A percentile compares a stretch with the other conserved stretches of the same genome.
These are phyloP conservation scores for Kwoniella dejecticola DNA, from an alignment of 768 basidiomycete species.

Conservation along the genomic window DNA sequence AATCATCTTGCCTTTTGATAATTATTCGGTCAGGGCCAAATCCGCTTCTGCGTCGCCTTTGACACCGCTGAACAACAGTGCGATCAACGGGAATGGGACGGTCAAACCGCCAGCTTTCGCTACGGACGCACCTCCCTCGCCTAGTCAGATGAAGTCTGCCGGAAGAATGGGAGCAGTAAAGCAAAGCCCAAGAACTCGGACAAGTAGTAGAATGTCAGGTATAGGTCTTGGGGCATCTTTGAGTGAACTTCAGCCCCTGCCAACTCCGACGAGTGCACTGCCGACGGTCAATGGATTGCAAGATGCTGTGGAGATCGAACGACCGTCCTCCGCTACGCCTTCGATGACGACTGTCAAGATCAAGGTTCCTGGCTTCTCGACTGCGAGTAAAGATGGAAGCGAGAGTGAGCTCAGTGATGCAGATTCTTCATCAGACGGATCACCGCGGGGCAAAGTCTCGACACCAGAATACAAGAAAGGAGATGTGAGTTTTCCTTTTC, in stretches of 20 bases:
- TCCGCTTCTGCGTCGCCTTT: conserved; percentile 39
- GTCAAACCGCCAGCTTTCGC: conserved; percentile 35
- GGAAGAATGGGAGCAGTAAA: conserved; percentile 23
- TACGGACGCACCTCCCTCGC: conserved; percentile 30
- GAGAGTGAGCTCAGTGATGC: conserved; percentile 49
- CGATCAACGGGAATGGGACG: conserved; percentile 9
- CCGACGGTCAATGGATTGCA: background rate
- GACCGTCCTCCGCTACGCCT: conserved; percentile 10
- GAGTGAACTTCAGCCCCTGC: background rate
- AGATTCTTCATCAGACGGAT: conserved; percentile 26
- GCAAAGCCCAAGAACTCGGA: conserved; percentile 24
- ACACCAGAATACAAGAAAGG: conserved; percentile 45
- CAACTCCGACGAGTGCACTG: background rate
- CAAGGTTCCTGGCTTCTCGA: conserved; percentile 44
- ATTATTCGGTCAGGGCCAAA: conserved; percentile 71
- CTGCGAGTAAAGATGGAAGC: conserved; percentile 36
- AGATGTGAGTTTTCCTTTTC: conserved; percentile 44
- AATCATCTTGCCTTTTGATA: conserved; percentile 94
- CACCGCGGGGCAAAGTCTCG: conserved; percentile 8
- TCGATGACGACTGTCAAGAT: conserved; percentile 28
- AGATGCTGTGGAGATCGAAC: conserved; percentile 12
- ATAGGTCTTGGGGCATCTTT: background rate
- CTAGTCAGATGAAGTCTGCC: conserved; percentile 13
- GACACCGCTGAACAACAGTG: conserved; percentile 29
- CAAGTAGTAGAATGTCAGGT: conserved; percentile 24